These are phyloP conservation scores for Coemansia sp. DNA, from an alignment of 192 early-diverging fungal genomes.

Conservation along the genomic window DNA sequence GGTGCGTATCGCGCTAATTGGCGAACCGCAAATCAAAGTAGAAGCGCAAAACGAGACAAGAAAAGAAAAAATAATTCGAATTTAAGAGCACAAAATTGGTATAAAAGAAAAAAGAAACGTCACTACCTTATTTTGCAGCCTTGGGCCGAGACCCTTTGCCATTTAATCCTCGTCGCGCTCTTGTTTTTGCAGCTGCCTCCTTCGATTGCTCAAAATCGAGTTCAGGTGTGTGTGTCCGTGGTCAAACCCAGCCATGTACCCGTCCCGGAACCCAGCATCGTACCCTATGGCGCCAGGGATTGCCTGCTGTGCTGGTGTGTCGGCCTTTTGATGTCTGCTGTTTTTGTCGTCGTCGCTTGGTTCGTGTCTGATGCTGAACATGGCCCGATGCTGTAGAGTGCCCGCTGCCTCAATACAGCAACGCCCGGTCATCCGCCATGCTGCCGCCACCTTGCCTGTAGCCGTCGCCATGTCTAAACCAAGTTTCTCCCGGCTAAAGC, in stretches of 20 bases:
- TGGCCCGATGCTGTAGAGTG: not conserved
- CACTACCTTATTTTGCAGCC: not conserved
- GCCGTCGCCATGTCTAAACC: not conserved
- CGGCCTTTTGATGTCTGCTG: not conserved
- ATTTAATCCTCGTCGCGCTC: not conserved
- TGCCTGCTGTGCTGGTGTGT: not conserved
- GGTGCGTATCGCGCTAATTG: not conserved
- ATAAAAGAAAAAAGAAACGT: not conserved
- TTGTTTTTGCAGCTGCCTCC: not conserved
- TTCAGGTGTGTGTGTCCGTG: conserved; percentile 7
- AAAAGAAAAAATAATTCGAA: not conserved
- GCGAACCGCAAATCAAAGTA: not conserved
- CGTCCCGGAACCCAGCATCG: conserved; percentile 47
- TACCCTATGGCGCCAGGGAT: conserved; percentile 15
- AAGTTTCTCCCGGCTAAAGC: not conserved
- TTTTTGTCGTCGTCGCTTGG: not conserved
- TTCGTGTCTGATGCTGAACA: not conserved
- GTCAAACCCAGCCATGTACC: conserved; percentile 41
- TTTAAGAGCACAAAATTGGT: not conserved
- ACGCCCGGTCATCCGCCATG: not conserved
- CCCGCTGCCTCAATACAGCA: not conserved
- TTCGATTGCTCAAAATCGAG: not conserved
- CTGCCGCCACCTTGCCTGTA: not conserved
- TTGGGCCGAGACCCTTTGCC: not conserved
- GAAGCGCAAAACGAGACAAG: not conserved